These are phyloP conservation scores for Cucurbita argyrosperma DNA, from an alignment of 306 rosid genomes.

Conservation along the genomic window DNA sequence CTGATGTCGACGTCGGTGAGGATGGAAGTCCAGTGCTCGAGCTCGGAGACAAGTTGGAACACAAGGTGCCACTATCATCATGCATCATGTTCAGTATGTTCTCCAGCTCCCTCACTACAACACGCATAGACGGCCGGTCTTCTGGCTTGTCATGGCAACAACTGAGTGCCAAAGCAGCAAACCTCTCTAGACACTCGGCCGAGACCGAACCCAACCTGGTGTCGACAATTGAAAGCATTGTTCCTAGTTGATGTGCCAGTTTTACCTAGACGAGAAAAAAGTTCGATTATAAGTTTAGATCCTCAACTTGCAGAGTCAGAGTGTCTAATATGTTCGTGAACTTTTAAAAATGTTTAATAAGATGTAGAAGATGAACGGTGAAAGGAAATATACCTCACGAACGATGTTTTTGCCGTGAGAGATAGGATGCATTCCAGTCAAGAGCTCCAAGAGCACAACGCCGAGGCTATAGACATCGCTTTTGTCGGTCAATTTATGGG, in stretches of 20 bases:
- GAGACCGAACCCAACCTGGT: conserved; percentile 66
- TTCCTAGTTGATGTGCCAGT: conserved; percentile 45
- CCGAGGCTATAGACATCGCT: conserved; percentile 96
- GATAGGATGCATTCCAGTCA: conserved; percentile 89
- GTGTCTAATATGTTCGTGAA: too few species aligned
- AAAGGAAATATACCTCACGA: conserved; percentile 64
- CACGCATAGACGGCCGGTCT: conserved; percentile 61
- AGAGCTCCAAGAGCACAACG: conserved; percentile 70
- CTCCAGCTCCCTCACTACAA: conserved; percentile 75
- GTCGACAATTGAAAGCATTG: conserved; percentile 54
- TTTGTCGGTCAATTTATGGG: conserved; percentile 78
- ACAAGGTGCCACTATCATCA: conserved; percentile 37
- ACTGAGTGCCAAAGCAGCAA: conserved; percentile 47
- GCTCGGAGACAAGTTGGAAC: not conserved
- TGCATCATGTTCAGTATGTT: conserved; percentile 20
- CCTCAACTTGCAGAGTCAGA: too few species aligned
- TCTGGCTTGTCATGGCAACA: conserved; percentile 66
- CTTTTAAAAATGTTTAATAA: too few species aligned
- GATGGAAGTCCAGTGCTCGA: conserved; percentile 25
- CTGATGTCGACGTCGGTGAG: conserved; percentile 20
- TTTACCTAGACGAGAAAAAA: conserved; percentile 31
- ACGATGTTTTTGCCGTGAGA: conserved; percentile 82
- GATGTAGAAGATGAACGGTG: not conserved
- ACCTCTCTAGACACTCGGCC: conserved; percentile 51
- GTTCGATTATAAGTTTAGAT: too few species aligned